Conservation (phyloP, 345 rosid genomes). For the Balakata baccata region DNA sequence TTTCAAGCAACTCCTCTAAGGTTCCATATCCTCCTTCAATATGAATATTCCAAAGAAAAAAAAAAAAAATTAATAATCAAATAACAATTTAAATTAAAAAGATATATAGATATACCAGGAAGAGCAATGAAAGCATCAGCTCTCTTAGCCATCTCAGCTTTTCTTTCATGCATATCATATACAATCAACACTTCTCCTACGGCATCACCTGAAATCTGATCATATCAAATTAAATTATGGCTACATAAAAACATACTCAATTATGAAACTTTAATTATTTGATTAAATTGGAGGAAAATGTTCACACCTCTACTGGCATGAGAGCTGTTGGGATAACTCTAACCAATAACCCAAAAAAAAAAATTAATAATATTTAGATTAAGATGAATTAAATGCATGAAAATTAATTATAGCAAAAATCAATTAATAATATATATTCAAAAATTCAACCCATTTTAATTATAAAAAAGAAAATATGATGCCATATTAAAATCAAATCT, state of each 20-base stretch:
- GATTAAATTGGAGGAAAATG: not conserved
- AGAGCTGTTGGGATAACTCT: constrained; percentile 42
- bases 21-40: constrained; percentile 61
- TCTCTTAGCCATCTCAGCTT: constrained; percentile 39
- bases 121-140: constrained; percentile 49
- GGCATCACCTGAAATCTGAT: constrained; percentile 35
- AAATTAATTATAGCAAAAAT: not conserved
- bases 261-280: no score
- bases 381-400: not conserved
- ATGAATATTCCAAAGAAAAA: not conserved
- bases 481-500: no score
- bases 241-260: no score
- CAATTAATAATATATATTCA: not conserved
- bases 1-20: constrained; percentile 58
- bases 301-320: constrained; percentile 33
- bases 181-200: constrained; percentile 38
- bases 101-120: constrained; percentile 25
- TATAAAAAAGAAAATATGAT: not conserved
- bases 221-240: not conserved
- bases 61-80: not conserved
- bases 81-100: not conserved
- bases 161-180: constrained; percentile 45
- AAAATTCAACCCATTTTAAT: not conserved
- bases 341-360: not conserved
- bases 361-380: not conserved